These are phyloP conservation scores for Candida sp. DNA, from an alignment of 1,139 yeast species.

Conservation along the genomic window DNA sequence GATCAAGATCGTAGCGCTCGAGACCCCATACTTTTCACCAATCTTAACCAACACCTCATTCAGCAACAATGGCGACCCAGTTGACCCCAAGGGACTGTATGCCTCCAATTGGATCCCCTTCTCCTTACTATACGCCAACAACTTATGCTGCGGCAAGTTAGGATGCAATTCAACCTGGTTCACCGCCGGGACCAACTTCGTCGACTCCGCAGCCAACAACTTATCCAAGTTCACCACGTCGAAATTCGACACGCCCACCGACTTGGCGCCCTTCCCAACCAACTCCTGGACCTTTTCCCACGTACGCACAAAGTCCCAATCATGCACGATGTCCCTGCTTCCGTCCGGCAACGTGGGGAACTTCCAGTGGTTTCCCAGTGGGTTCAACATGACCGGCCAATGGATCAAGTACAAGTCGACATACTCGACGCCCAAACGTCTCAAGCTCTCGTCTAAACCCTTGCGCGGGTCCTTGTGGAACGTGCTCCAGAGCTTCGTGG, in stretches of 20 bases:
- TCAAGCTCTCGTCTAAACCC: conserved; percentile 62
- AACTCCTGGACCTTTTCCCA: conserved; percentile 1
- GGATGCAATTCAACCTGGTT: conserved; percentile 4
- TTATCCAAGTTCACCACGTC: conserved; percentile 1
- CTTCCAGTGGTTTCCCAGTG: conserved; percentile 34
- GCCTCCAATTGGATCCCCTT: conserved; percentile 1
- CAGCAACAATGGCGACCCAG: conserved; percentile 54
- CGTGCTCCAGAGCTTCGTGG: conserved; percentile 77
- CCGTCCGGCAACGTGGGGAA: conserved; percentile 18
- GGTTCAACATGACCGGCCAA: conserved; percentile 72
- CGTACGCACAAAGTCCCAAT: neutral
- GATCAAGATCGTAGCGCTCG: conserved; percentile 48
- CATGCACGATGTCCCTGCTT: conserved; percentile 41
- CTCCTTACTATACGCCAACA: neutral
- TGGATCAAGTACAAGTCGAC: conserved; percentile 82
- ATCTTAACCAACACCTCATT: conserved; percentile 41
- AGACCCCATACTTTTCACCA: conserved; percentile 46
- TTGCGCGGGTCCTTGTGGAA: conserved; percentile 59
- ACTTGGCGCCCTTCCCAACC: neutral
- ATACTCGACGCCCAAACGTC: conserved; percentile 69
- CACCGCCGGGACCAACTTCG: neutral
- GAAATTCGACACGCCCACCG: conserved; percentile 1
- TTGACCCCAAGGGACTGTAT: conserved; percentile 48
- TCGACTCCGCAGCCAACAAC: neutral
- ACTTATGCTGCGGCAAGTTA: conserved; percentile 1